Evolutionary conservation across 805 yeast species (phyloP).

Genomic region (Kuraishia cidri): DNA sequence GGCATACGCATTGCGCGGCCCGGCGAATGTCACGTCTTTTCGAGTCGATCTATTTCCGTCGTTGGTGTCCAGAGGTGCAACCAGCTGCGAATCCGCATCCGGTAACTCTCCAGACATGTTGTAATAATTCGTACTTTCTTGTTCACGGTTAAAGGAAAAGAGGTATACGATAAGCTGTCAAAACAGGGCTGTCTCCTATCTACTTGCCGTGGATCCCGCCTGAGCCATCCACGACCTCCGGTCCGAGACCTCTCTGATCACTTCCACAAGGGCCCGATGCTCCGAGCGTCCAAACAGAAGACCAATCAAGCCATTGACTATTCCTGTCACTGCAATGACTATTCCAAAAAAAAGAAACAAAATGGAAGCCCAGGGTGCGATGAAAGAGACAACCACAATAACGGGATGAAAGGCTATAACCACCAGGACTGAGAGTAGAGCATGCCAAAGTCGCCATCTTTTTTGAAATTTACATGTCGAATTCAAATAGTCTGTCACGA

Average conservation of each 20-base stretch:
- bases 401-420: slow-evolving; percentile 46
- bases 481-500: slow-evolving; percentile 34
- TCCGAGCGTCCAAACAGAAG: slow-evolving; percentile 77
- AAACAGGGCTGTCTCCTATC: too few species aligned
- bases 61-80: too few species aligned
- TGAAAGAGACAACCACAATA: slow-evolving; percentile 47
- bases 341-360: slow-evolving; percentile 50
- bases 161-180: too few species aligned
- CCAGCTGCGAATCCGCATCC: too few species aligned
- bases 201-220: too few species aligned
- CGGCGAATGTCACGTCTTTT: too few species aligned
- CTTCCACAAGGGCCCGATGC: slow-evolving; percentile 67
- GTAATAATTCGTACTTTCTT: too few species aligned
- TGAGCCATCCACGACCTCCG: too few species aligned
- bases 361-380: slow-evolving; percentile 56
- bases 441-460: slow-evolving; percentile 58
- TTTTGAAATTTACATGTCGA: slow-evolving; percentile 55
- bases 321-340: slow-evolving; percentile 55
- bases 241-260: slow-evolving; percentile 53
- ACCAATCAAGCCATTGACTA: slow-evolving; percentile 70
- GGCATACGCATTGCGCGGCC: too few species aligned
- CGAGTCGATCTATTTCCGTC: too few species aligned
- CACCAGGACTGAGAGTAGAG: slow-evolving; percentile 41
- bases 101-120: too few species aligned
- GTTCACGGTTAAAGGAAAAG: too few species aligned